Conservation (phyloP, 257 asterid genomes). For the Voacanga thouarsii region DNA sequence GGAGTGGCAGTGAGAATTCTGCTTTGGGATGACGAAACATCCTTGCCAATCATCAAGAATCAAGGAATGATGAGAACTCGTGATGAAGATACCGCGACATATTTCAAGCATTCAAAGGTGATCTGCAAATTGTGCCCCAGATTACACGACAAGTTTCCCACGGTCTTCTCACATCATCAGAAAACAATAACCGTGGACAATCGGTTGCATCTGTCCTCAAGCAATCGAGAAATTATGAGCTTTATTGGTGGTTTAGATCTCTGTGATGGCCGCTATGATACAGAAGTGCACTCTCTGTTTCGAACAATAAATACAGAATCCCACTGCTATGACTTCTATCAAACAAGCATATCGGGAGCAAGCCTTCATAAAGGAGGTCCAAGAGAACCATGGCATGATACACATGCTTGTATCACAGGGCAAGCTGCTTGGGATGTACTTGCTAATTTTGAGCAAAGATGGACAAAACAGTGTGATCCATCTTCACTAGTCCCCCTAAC, state of each 20-base stretch:
- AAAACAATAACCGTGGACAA: conserved; percentile 62
- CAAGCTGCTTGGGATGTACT: conserved; percentile 71
- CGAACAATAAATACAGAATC: conserved; percentile 68
- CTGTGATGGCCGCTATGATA: conserved; percentile 90
- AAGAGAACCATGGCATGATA: conserved; percentile 93
- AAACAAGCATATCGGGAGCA: conserved; percentile 75
- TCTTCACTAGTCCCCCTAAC: conserved; percentile 46
- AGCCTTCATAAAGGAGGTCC: conserved; percentile 90
- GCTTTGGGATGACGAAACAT: conserved; percentile 89
- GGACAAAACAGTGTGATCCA: conserved; percentile 78
- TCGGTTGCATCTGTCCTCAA: conserved; percentile 37
- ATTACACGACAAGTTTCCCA: conserved; percentile 64
- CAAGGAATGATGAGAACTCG: conserved; percentile 83
- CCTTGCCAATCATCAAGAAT: conserved; percentile 70
- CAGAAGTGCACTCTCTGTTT: conserved; percentile 75
- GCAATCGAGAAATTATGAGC: conserved; percentile 63
- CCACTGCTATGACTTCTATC: conserved; percentile 77
- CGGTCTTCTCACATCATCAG: conserved; percentile 84
- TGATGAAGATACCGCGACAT: conserved; percentile 69
- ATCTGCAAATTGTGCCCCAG: conserved; percentile 68
- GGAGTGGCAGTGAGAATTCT: conserved; percentile 78
- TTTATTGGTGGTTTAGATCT: conserved; percentile 85
- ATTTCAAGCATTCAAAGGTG: conserved; percentile 74
- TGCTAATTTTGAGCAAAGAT: conserved; percentile 76
- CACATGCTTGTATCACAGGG: conserved; percentile 71